Conservation (phyloP, 495 filamentous ascomycete species). For the Trichoderma virens region DNA sequence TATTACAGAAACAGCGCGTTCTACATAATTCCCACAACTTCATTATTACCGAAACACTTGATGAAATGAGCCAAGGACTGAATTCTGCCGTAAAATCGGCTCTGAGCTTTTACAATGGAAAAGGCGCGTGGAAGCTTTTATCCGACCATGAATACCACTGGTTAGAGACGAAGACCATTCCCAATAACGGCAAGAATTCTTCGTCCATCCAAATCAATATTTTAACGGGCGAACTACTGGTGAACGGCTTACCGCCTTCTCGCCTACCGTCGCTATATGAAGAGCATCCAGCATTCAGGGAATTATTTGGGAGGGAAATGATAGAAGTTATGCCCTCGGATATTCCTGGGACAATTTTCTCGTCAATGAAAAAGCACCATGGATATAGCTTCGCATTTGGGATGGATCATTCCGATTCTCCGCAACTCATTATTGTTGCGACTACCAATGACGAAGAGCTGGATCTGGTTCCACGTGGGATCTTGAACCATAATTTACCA, state of each 20-base stretch:
- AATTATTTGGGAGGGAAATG: conserved; percentile 29
- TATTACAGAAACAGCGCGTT: no score
- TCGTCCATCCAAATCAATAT: conserved; percentile 43
- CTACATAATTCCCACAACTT: no score
- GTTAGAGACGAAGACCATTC: conserved; percentile 15
- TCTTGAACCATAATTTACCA: conserved; percentile 41
- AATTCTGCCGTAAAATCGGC: no score
- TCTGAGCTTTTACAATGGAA: no score
- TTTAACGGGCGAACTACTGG: conserved; percentile 47
- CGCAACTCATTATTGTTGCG: background rate
- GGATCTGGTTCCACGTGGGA: conserved; percentile 38
- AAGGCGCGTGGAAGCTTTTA: no score
- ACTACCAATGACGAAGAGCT: conserved; percentile 12
- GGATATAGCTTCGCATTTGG: conserved; percentile 36
- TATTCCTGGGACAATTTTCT: conserved; percentile 38
- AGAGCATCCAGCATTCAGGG: conserved; percentile 21
- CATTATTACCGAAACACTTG: no score
- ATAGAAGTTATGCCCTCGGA: conserved; percentile 42
- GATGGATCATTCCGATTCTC: conserved; percentile 17
- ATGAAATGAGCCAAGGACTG: no score
- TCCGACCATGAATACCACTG: no score
- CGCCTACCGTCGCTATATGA: conserved; percentile 43
- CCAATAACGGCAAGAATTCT: background rate
- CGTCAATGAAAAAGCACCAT: conserved; percentile 20
- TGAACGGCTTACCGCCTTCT: conserved; percentile 45